Conservation (phyloP, 2,329 filamentous ascomycete species). For the Monosporascus sp. region DNA sequence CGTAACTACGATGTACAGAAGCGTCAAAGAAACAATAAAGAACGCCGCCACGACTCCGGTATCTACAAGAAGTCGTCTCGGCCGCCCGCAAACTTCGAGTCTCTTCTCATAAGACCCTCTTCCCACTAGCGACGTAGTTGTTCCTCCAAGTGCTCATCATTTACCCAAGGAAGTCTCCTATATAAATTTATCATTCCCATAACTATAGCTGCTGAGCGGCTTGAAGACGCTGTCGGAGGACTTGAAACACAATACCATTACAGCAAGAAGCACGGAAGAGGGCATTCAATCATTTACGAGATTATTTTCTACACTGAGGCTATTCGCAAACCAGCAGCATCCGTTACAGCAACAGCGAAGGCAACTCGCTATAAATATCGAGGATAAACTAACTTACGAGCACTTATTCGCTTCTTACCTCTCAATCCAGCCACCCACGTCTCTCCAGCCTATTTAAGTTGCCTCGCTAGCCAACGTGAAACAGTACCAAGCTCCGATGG, state of each 20-base stretch:
- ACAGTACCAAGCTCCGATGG: conserved; percentile 9
- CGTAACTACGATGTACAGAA: conserved; percentile 15
- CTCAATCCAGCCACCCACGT: not conserved
- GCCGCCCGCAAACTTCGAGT: conserved; percentile 15
- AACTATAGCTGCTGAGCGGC: conserved; percentile 26
- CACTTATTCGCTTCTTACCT: not conserved
- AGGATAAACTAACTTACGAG: not conserved
- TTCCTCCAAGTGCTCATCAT: conserved; percentile 23
- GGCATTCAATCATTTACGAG: conserved; percentile 7
- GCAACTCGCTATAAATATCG: not conserved
- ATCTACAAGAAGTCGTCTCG: conserved; percentile 24
- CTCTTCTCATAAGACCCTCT: conserved; percentile 12
- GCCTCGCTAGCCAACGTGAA: not conserved
- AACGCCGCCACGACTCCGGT: conserved; percentile 12
- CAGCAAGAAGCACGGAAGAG: conserved; percentile 2
- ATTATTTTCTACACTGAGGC: conserved; percentile 1
- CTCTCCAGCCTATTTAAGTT: not conserved
- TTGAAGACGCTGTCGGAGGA: conserved; percentile 21
- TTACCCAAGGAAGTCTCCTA: conserved; percentile 13
- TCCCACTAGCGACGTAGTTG: conserved; percentile 21
- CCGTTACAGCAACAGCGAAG: not conserved
- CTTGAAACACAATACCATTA: conserved; percentile 9
- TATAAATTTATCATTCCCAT: conserved; percentile 14
- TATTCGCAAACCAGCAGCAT: not conserved
- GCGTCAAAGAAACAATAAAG: conserved; percentile 20